Evolutionary conservation across 2,329 filamentous ascomycete genomes (phyloP).

Genomic region (Emergomyces pasteurianus): DNA sequence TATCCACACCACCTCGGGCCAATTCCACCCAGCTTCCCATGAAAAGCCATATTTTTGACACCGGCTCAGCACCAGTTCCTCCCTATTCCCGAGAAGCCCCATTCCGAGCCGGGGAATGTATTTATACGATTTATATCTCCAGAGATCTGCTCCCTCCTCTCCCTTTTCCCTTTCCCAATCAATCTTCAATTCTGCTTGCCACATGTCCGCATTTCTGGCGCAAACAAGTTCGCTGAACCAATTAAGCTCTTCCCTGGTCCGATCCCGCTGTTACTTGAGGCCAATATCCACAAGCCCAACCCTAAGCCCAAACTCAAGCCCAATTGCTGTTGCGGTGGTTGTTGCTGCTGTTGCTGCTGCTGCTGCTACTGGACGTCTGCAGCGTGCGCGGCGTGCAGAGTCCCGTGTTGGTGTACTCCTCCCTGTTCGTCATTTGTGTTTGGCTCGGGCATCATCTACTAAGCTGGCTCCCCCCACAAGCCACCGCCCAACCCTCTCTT

Average conservation of each 20-base stretch:
- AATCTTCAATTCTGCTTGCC: neutral
- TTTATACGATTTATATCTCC: neutral
- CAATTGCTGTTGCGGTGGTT: neutral
- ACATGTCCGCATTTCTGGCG: neutral
- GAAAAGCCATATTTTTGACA: too few species aligned
- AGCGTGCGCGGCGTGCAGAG: neutral
- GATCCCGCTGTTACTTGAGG: neutral
- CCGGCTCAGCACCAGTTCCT: too few species aligned
- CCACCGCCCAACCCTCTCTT: slow-evolving; percentile 14
- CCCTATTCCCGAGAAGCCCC: neutral
- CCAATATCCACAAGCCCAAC: neutral
- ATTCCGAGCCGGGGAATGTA: neutral
- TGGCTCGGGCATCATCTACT: slow-evolving; percentile 10
- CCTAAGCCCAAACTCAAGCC: neutral
- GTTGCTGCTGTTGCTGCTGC: neutral
- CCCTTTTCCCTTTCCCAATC: neutral
- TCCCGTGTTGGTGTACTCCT: slow-evolving; percentile 6
- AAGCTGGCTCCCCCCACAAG: slow-evolving; percentile 33
- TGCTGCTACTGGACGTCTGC: neutral
- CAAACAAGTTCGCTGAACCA: neutral
- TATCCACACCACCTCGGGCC: too few species aligned
- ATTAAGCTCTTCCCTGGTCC: neutral
- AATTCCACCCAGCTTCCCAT: too few species aligned
- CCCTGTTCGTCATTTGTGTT: neutral
- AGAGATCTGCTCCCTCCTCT: neutral